Evolutionary conservation across 2,329 filamentous ascomycete species (phyloP), one percentile per base, ranked within the genome.

Genomic region (Didymella glomerata): DNA sequence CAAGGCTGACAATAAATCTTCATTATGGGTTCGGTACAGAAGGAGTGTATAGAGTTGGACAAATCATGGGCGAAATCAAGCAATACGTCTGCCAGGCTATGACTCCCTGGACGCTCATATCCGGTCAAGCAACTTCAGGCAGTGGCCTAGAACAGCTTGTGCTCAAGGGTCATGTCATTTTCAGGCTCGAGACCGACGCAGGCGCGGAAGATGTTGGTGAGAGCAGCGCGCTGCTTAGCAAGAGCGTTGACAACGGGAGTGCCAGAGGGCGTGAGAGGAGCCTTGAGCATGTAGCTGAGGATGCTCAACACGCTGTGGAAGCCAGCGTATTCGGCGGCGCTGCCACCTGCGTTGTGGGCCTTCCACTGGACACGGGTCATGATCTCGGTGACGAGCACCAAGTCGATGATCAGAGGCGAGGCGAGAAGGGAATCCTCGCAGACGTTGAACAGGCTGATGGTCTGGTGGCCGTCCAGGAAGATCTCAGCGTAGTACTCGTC

Each of bases 401-500:
- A 85, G 78, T 99, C 95, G 74, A 99, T 97, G 84, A 99, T 99
- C 75, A 99, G 83, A 32, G 95, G 95, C 48, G 94, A 96, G 11
- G 95, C 95, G 68, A 99, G 85, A 51, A 99, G 89, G 44, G 95
- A 98, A 81, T 99, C 95, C 82, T 99, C 95, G 83, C 95, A 99
- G 71, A 98, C 93, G 79, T 99, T 99, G 88, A 97, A 97, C 78
- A 99, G 85, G 72, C 90, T 94, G 77, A 99, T 99, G 71, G 93
- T 98, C 84, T 99, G 95, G 82, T 98, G 95, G 41, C 95, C 95
- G 68, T 95, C 95, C 57, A 98, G 86, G 86, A 99, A 99, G 81
- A 99, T 98, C 85, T 99, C 94, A 55, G 93, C 95, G 71, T 97
- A 97, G 86, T 99, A 99, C 85, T 99, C 95, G 75, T 99, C 95